phyloP scores from a whole-genome alignment of 345 rosid species.

The Pistacia atlantica region DNA sequence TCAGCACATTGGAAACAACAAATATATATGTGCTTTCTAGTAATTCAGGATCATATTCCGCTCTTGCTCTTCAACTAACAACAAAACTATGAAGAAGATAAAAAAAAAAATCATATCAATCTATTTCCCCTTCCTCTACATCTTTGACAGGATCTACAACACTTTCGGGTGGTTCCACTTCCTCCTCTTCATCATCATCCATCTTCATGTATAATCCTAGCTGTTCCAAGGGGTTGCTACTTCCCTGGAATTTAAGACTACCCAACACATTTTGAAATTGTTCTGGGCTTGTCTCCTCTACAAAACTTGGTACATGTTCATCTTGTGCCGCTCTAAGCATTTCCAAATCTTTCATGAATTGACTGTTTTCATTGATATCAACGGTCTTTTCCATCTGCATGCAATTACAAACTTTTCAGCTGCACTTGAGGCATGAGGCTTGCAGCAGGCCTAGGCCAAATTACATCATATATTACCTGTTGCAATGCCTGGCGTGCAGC shows the following conservation, averaged over 20 bases:
- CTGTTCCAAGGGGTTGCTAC: slow-evolving; percentile 72
- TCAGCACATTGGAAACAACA: not conserved
- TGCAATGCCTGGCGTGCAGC: slow-evolving; percentile 86
- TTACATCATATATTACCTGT: slow-evolving; percentile 41
- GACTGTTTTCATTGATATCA: slow-evolving; percentile 77
- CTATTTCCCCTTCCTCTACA: slow-evolving; percentile 63
- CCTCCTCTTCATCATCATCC: slow-evolving; percentile 69
- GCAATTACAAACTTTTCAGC: slow-evolving; percentile 14
- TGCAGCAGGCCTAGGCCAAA: not conserved
- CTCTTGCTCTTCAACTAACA: not conserved
- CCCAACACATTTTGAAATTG: slow-evolving; percentile 52
- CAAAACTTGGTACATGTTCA: slow-evolving; percentile 50
- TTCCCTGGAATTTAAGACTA: slow-evolving; percentile 71
- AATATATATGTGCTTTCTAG: not conserved
- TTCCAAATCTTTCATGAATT: slow-evolving; percentile 82
- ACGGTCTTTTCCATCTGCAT: slow-evolving; percentile 95
- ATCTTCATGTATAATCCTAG: slow-evolving; percentile 81
- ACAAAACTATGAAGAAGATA: not conserved
- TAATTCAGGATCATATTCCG: slow-evolving; percentile 3
- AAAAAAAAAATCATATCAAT: slow-evolving; percentile 24
- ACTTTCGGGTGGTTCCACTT: slow-evolving; percentile 45
- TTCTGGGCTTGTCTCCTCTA: slow-evolving; percentile 61
- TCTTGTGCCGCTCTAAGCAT: slow-evolving; percentile 59
- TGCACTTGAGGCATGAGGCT: not conserved
- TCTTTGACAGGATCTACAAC: slow-evolving; percentile 34